Conservation (phyloP, 2,329 filamentous ascomycete genomes). For the Zopfia rhizophila region DNA sequence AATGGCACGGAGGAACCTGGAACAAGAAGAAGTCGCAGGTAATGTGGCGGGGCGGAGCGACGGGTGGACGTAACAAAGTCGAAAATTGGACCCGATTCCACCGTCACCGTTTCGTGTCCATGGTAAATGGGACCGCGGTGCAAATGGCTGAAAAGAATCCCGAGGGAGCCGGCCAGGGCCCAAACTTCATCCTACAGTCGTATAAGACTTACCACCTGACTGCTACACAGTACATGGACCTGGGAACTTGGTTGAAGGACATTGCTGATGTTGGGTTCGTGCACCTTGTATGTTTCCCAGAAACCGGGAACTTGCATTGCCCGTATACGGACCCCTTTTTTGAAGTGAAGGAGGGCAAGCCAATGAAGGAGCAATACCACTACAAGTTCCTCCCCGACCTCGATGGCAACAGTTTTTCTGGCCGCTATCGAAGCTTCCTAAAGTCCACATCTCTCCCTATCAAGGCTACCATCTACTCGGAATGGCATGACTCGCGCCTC, state of each 20-base stretch:
- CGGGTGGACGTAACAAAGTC: conserved; percentile 58
- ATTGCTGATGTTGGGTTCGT: conserved; percentile 57
- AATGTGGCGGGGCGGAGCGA: conserved; percentile 61
- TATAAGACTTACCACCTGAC: conserved; percentile 52
- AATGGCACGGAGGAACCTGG: conserved; percentile 54
- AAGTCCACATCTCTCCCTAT: conserved; percentile 75
- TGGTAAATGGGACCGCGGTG: conserved; percentile 74
- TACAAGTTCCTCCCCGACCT: conserved; percentile 80
- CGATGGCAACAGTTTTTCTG: conserved; percentile 69
- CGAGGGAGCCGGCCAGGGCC: conserved; percentile 33
- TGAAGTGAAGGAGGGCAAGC: conserved; percentile 37
- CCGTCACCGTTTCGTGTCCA: conserved; percentile 77
- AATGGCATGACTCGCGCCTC: conserved; percentile 79
- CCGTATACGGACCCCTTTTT: conserved; percentile 58
- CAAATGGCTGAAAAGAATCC: conserved; percentile 55
- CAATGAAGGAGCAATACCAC: conserved; percentile 56
- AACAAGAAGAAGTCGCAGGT: conserved; percentile 52
- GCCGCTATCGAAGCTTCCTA: conserved; percentile 65
- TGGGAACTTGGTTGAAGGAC: conserved; percentile 53
- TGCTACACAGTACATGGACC: conserved; percentile 34
- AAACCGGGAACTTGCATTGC: conserved; percentile 52
- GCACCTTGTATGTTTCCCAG: conserved; percentile 57
- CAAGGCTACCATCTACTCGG: conserved; percentile 80
- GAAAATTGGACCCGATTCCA: conserved; percentile 78
- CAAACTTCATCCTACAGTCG: conserved; percentile 53